These are phyloP conservation scores for Acacia pycnantha DNA, from an alignment of 331 rosid species.

Conservation along the genomic window DNA sequence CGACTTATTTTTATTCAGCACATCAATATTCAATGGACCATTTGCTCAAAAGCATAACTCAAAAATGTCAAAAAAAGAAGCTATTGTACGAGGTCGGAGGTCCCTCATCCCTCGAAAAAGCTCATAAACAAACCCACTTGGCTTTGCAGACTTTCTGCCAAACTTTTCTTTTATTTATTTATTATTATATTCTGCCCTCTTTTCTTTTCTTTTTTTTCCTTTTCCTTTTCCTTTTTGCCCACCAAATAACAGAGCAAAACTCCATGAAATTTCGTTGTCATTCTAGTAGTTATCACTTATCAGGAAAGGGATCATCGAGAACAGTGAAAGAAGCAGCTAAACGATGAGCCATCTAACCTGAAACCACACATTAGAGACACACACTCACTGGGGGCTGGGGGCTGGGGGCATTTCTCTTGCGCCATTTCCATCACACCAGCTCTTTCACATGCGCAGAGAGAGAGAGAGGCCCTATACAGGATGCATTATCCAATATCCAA, in stretches of 20 bases:
- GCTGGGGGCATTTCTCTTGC: conserved; percentile 11
- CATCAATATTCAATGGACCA: background rate
- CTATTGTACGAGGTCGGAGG: background rate
- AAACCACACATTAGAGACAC: background rate
- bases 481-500: background rate
- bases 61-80: background rate
- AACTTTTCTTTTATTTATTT: background rate
- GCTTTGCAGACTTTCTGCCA: background rate
- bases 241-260: background rate
- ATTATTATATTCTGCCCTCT: background rate
- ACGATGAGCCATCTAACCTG: background rate
- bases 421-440: background rate
- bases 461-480: background rate
- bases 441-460: background rate
- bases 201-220: background rate
- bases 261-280: background rate
- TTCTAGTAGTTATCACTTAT: background rate
- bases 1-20: background rate
- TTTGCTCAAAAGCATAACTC: background rate
- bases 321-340: background rate
- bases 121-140: background rate
- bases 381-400: background rate
- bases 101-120: background rate
- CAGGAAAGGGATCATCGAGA: background rate
- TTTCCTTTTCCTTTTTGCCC: background rate